A percentile compares a stretch with the other conserved stretches of the same genome.
Conservation (phyloP, 1,284 basidiomycete genomes). For the Sparassis latifolia region DNA sequence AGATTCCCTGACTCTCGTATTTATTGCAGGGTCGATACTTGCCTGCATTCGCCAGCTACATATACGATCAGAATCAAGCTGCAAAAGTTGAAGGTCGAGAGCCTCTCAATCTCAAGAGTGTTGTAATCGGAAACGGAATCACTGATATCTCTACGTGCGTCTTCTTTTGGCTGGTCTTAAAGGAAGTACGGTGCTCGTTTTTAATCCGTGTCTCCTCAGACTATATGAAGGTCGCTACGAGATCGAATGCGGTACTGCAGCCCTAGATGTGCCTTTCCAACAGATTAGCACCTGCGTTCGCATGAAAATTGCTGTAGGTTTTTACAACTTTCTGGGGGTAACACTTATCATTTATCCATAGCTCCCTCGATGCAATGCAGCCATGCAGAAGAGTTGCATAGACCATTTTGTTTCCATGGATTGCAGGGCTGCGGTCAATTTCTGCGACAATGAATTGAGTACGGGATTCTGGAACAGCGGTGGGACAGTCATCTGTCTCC, state of each 20-base stretch:
- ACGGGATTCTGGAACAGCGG: slow-evolving; percentile 45
- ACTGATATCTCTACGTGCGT: slow-evolving; percentile 55
- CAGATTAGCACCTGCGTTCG: slow-evolving; percentile 49
- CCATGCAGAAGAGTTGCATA: slow-evolving; percentile 41
- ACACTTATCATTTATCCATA: slow-evolving; percentile 15
- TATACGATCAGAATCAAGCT: slow-evolving; percentile 66
- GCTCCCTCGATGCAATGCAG: slow-evolving; percentile 50
- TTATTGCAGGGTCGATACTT: slow-evolving; percentile 62
- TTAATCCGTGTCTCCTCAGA: slow-evolving; percentile 23
- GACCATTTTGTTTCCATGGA: slow-evolving; percentile 53
- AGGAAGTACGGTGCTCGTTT: neutral
- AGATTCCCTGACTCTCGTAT: slow-evolving; percentile 29
- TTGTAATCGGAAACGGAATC: slow-evolving; percentile 59
- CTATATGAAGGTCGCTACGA: slow-evolving; percentile 57
- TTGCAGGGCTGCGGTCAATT: slow-evolving; percentile 54
- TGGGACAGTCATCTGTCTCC: slow-evolving; percentile 20
- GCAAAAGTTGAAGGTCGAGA: slow-evolving; percentile 47
- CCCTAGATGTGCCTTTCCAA: slow-evolving; percentile 51
- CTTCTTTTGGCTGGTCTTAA: neutral
- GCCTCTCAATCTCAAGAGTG: slow-evolving; percentile 62
- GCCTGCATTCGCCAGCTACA: slow-evolving; percentile 75
- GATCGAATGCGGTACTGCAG: slow-evolving; percentile 53
- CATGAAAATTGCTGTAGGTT: slow-evolving; percentile 51
- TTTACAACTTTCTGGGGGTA: neutral
- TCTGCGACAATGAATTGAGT: slow-evolving; percentile 56